These are phyloP conservation scores for Pharnaceum exiguum DNA, from an alignment of 148 eudicot genomes.

Conservation along the genomic window DNA sequence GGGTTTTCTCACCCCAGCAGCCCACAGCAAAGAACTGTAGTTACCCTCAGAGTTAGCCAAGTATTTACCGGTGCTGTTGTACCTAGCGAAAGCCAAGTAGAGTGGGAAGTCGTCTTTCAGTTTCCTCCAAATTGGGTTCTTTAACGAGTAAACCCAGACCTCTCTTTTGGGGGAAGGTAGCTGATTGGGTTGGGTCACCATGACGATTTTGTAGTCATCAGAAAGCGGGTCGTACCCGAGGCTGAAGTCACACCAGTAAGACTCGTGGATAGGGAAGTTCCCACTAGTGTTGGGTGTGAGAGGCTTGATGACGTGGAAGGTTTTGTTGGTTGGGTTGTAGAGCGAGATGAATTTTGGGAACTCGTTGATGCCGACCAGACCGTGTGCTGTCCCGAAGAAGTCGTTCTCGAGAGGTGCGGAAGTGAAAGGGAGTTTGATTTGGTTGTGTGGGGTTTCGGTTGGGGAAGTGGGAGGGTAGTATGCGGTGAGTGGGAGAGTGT, in stretches of 20 bases:
- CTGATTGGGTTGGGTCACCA: not conserved
- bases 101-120: not conserved
- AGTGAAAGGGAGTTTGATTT: not conserved
- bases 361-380: not conserved
- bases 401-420: not conserved
- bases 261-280: not conserved
- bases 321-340: not conserved
- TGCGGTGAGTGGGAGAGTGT: not conserved
- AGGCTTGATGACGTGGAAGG: not conserved
- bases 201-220: not conserved
- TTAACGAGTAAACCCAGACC: not conserved
- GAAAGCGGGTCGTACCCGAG: not conserved
- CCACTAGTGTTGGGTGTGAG: too few species aligned
- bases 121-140: not conserved
- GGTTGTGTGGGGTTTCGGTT: too few species aligned
- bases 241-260: not conserved
- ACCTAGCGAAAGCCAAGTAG: not conserved
- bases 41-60: too few species aligned
- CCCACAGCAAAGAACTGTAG: not conserved
- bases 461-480: not conserved
- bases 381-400: not conserved
- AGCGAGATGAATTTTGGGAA: not conserved
- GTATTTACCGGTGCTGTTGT: not conserved
- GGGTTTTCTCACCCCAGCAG: not conserved
- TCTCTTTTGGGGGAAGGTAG: not conserved